phyloP scores from a whole-genome alignment of 2,329 filamentous ascomycete genomes.

The Fusarium nelsonii region DNA sequence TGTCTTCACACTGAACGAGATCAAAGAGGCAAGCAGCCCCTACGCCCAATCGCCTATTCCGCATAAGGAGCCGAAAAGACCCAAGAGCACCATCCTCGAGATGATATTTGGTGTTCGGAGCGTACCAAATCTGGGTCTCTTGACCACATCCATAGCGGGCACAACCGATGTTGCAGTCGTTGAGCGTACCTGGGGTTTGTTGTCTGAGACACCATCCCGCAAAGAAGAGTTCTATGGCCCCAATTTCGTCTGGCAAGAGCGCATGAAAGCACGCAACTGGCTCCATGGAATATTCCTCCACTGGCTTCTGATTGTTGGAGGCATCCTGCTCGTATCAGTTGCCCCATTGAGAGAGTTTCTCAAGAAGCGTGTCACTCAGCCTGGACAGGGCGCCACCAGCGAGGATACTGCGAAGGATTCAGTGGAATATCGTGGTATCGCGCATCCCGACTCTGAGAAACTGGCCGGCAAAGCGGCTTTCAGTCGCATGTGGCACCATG shows the following conservation, averaged over 20 bases:
- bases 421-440: conserved; percentile 74
- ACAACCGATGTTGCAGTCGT: conserved; percentile 67
- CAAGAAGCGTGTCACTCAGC: conserved; percentile 61
- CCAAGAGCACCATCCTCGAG: conserved; percentile 54
- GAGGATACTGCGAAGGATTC: conserved; percentile 69
- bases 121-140: conserved; percentile 65
- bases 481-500: conserved; percentile 67
- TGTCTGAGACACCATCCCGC: conserved; percentile 59
- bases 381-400: conserved; percentile 66
- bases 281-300: conserved; percentile 65
- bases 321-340: conserved; percentile 58
- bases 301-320: conserved; percentile 59
- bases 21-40: conserved; percentile 61
- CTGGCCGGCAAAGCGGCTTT: conserved; percentile 62
- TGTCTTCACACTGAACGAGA: conserved; percentile 61
- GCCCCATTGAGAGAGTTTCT: conserved; percentile 61
- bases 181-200: conserved; percentile 73
- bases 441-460: conserved; percentile 67
- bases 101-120: conserved; percentile 63
- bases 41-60: conserved; percentile 70
- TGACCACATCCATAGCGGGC: conserved; percentile 65
- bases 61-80: conserved; percentile 52
- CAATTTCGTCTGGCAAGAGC: conserved; percentile 71
- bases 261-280: conserved; percentile 63
- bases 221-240: conserved; percentile 67